These are phyloP conservation scores for Mycosarcoma maydis DNA, from an alignment of 1,284 basidiomycete species.

Conservation along the genomic window DNA sequence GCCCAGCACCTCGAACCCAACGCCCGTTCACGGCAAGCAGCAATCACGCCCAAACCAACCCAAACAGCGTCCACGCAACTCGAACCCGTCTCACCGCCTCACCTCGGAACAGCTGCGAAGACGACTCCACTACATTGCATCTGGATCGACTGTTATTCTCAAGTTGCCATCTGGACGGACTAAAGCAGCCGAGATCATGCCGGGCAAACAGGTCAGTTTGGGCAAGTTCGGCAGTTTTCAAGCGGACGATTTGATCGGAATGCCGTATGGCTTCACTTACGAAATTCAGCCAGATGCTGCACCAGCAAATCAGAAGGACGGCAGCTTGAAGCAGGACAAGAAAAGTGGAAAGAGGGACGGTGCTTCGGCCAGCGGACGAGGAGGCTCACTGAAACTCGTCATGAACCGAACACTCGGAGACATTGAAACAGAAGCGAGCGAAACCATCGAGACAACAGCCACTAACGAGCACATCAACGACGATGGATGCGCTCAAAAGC, in stretches of 20 bases:
- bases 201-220: conserved; percentile 57
- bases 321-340: conserved; percentile 1
- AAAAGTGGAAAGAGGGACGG: conserved; percentile 11
- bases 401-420: conserved; percentile 52
- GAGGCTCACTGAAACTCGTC: conserved; percentile 32
- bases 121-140: conserved; percentile 46
- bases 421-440: conserved; percentile 33
- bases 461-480: conserved; percentile 67
- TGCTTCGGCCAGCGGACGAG: neutral
- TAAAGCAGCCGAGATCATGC: conserved; percentile 56
- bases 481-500: conserved; percentile 59
- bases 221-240: conserved; percentile 66
- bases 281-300: conserved; percentile 51
- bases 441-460: conserved; percentile 59
- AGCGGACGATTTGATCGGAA: conserved; percentile 61
- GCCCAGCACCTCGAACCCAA: conserved; percentile 12
- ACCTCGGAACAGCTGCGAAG: conserved; percentile 45
- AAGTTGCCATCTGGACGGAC: conserved; percentile 58
- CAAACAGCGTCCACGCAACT: conserved; percentile 20
- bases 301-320: conserved; percentile 1
- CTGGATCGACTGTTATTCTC: conserved; percentile 48
- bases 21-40: conserved; percentile 6
- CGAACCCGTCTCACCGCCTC: conserved; percentile 18
- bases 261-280: conserved; percentile 65
- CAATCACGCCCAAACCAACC: conserved; percentile 6